Conservation (phyloP, 2,329 filamentous ascomycete genomes). For the Sporothrix dimorphospora region DNA sequence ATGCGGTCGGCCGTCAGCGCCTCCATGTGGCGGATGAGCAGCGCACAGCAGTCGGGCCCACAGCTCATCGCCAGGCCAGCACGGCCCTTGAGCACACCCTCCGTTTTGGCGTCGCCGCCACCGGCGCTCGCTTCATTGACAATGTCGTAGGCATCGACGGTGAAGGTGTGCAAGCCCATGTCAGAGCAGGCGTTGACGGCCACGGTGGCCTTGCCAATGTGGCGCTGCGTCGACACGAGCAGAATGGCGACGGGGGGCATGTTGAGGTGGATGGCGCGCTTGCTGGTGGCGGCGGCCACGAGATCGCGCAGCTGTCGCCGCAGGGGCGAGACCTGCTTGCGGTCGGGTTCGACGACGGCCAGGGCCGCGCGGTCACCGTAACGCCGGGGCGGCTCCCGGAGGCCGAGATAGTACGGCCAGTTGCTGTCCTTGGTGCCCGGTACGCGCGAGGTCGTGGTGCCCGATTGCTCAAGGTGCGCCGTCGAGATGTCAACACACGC, state of each 20-base stretch:
- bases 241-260: slow-evolving; percentile 88
- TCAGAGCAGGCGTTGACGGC: slow-evolving; percentile 80
- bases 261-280: slow-evolving; percentile 80
- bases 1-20: slow-evolving; percentile 90
- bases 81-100: slow-evolving; percentile 83
- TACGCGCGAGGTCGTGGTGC: slow-evolving; percentile 79
- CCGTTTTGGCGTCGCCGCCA: slow-evolving; percentile 90
- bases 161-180: slow-evolving; percentile 85
- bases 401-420: slow-evolving; percentile 89
- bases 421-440: slow-evolving; percentile 75
- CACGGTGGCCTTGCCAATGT: slow-evolving; percentile 86
- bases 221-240: slow-evolving; percentile 86
- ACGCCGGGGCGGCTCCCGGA: slow-evolving; percentile 66
- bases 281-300: slow-evolving; percentile 84
- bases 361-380: slow-evolving; percentile 45
- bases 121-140: slow-evolving; percentile 87
- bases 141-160: slow-evolving; percentile 90
- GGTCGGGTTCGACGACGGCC: slow-evolving; percentile 51
- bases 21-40: slow-evolving; percentile 89
- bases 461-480: slow-evolving; percentile 89
- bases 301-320: slow-evolving; percentile 78
- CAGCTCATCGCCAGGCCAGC: slow-evolving; percentile 89
- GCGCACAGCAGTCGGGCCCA: slow-evolving; percentile 77
- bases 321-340: slow-evolving; percentile 55
- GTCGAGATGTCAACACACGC: slow-evolving; percentile 83